Conservation (phyloP, 225 moss, liverwort and hornwort species). For the Ulota crispa region DNA sequence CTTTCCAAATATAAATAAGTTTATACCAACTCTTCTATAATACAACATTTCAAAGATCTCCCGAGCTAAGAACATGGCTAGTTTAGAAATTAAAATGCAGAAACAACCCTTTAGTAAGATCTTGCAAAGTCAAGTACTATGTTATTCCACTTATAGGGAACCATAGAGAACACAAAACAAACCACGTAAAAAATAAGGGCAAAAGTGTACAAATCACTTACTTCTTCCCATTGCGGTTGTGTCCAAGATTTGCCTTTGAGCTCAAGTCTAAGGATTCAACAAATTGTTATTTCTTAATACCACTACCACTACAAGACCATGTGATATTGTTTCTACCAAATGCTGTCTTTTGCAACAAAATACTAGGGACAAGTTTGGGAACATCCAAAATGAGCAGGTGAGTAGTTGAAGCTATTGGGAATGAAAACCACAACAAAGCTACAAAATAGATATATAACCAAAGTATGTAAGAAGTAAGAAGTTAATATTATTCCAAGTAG, state of each 20-base stretch:
- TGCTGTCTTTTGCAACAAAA: slow-evolving; percentile 22
- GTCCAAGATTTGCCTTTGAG: background rate
- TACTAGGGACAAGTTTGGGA: background rate
- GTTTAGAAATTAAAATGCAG: background rate
- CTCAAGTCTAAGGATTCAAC: background rate
- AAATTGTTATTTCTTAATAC: slow-evolving; percentile 25
- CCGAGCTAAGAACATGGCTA: background rate
- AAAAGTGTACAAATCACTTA: slow-evolving; percentile 11
- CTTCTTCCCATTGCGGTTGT: slow-evolving; percentile 39
- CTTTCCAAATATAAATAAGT: background rate
- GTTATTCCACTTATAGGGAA: background rate
- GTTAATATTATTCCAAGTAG: no score
- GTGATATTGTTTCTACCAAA: slow-evolving; percentile 15
- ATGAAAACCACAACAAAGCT: no score
- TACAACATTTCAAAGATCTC: background rate
- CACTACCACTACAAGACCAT: slow-evolving; percentile 38
- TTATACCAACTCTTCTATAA: background rate
- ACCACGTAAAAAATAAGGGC: background rate
- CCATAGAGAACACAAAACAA: background rate
- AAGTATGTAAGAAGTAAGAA: no score
- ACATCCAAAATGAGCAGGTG: background rate
- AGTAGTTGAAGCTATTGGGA: no score
- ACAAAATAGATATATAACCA: no score
- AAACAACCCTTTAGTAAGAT: background rate
- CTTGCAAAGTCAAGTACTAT: background rate